Evolutionary conservation across 2,329 filamentous ascomycete genomes (phyloP).

Genomic region (Colletotrichum tropicicola): DNA sequence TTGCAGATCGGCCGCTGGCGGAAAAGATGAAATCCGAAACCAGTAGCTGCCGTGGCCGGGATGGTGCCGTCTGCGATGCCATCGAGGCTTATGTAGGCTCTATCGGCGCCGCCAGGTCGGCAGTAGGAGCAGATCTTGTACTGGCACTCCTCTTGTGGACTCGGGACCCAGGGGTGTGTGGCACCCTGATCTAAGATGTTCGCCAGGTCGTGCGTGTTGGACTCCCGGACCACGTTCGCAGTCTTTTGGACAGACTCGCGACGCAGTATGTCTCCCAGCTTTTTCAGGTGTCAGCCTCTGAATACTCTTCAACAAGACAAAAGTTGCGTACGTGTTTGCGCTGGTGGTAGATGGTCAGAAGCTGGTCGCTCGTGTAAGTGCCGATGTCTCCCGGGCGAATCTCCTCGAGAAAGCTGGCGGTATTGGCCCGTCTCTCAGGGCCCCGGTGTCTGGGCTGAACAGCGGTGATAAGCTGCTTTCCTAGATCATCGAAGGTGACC

Average conservation of each 20-base stretch:
- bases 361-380: conserved; percentile 56
- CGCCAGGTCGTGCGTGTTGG: neutral
- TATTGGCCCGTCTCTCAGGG: conserved; percentile 49
- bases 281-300: neutral
- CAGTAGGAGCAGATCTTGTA: conserved; percentile 61
- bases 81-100: conserved; percentile 59
- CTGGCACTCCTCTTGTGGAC: conserved; percentile 53
- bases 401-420: conserved; percentile 54
- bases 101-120: conserved; percentile 51
- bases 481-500: conserved; percentile 46
- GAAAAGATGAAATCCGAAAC: conserved; percentile 60
- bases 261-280: conserved; percentile 23
- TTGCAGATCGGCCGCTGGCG: conserved; percentile 54
- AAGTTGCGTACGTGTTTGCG: conserved; percentile 52
- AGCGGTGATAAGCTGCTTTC: conserved; percentile 39
- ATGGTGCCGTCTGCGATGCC: conserved; percentile 59
- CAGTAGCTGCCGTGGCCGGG: conserved; percentile 56
- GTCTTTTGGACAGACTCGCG: conserved; percentile 17
- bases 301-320: neutral
- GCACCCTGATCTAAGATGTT: neutral
- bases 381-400: conserved; percentile 49
- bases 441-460: conserved; percentile 48
- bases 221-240: neutral
- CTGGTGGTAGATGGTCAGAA: conserved; percentile 58
- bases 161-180: conserved; percentile 48